phyloP scores from a whole-genome alignment of 176 grass and related monocot genomes.

The Rhynchospora breviuscula region DNA sequence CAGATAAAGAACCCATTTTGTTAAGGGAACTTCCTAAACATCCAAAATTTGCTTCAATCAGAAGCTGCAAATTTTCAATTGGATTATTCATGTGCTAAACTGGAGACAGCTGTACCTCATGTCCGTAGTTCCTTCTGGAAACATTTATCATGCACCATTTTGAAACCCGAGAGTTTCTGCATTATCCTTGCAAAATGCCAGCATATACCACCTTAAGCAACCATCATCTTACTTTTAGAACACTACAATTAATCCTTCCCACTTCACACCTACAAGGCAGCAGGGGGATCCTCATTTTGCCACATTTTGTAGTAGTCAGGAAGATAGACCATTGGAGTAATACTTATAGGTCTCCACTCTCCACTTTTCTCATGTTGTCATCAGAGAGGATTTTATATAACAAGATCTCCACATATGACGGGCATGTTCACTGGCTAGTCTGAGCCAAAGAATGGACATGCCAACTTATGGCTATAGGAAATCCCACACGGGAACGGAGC shows the following conservation, averaged over 20 bases:
- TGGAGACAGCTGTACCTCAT: background rate
- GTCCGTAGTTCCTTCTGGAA: background rate
- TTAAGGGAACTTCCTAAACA: background rate
- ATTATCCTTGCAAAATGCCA: background rate
- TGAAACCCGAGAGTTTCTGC: too few relatives aligned
- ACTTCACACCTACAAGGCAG: background rate
- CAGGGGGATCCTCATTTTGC: background rate
- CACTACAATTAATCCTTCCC: background rate
- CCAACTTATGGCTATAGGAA: conserved; percentile 43
- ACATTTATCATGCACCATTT: background rate
- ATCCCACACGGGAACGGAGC: conserved; percentile 82
- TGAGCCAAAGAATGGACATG: background rate
- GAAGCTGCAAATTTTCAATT: background rate
- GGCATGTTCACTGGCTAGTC: background rate
- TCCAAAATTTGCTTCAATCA: background rate
- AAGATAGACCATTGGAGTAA: background rate
- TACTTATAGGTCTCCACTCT: background rate
- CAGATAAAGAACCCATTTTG: background rate
- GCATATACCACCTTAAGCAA: background rate
- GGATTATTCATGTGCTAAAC: background rate
- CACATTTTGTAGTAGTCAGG: background rate
- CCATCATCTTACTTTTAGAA: background rate
- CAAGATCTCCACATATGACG: background rate
- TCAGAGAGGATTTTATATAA: background rate
- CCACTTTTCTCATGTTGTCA: background rate